A percentile compares a stretch with the other conserved stretches of the same genome.
These are phyloP conservation scores for Pythium aristosporum DNA, from an alignment of 352 stramenopile genomes.

Conservation along the genomic window DNA sequence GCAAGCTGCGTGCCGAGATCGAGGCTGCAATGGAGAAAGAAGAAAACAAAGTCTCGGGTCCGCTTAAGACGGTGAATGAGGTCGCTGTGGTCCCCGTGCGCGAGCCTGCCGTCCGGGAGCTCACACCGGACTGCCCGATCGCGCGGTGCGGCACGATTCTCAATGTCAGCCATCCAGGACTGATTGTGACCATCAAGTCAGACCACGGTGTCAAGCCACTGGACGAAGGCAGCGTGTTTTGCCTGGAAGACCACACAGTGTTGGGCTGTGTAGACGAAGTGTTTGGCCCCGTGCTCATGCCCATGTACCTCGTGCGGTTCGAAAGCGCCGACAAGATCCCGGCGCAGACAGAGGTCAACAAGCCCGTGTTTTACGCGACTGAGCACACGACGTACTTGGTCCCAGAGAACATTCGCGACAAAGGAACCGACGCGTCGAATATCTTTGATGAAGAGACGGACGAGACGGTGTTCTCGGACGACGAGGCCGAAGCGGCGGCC, in stretches of 20 bases:
- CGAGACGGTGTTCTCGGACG: slow-evolving; percentile 77
- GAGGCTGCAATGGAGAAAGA: slow-evolving; percentile 77
- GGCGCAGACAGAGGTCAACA: slow-evolving; percentile 35
- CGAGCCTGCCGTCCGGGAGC: slow-evolving; percentile 57
- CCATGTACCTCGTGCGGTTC: slow-evolving; percentile 87
- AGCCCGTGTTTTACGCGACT: slow-evolving; percentile 65
- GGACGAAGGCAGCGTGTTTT: slow-evolving; percentile 82
- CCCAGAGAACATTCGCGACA: slow-evolving; percentile 73
- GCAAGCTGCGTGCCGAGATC: slow-evolving; percentile 66
- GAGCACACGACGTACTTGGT: slow-evolving; percentile 83
- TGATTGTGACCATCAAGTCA: slow-evolving; percentile 85
- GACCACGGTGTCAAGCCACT: slow-evolving; percentile 53
- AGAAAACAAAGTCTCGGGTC: slow-evolving; percentile 44
- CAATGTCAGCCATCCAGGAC: slow-evolving; percentile 52
- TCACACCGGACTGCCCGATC: slow-evolving; percentile 72
- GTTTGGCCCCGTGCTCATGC: slow-evolving; percentile 83
- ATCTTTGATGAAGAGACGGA: slow-evolving; percentile 86
- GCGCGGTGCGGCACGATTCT: slow-evolving; percentile 62
- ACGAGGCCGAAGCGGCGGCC: slow-evolving; percentile 71
- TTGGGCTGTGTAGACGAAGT: slow-evolving; percentile 83
- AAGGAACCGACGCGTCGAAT: slow-evolving; percentile 85
- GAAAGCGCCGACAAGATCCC: slow-evolving; percentile 69
- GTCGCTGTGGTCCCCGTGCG: slow-evolving; percentile 52
- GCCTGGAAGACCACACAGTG: slow-evolving; percentile 71
- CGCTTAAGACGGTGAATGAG: slow-evolving; percentile 70